phyloP scores from a whole-genome alignment of 1,284 basidiomycete species.

The Ceratobasidium sp. region DNA sequence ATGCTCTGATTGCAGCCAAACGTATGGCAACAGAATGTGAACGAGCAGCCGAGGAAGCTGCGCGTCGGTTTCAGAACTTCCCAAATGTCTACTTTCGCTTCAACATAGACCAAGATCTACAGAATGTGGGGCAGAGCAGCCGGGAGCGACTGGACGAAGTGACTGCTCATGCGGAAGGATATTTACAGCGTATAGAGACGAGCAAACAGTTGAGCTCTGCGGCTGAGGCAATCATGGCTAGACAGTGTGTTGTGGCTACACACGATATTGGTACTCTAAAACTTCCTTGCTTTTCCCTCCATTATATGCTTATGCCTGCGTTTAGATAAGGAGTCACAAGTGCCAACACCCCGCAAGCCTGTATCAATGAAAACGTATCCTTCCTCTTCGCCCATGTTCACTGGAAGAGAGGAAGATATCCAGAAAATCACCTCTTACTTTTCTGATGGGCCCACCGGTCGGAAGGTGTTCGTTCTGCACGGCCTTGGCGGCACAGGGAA shows the following conservation, averaged over 20 bases:
- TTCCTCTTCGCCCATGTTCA: conserved; percentile 13
- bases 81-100: conserved; percentile 10
- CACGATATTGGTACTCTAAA: conserved; percentile 4
- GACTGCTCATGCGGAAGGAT: conserved; percentile 5
- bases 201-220: neutral
- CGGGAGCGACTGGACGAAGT: conserved; percentile 9
- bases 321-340: neutral
- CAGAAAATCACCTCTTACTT: neutral
- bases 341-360: no score
- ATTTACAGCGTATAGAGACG: neutral
- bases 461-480: conserved; percentile 17
- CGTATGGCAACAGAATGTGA: conserved; percentile 14
- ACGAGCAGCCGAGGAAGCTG: neutral
- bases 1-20: neutral
- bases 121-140: neutral
- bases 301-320: neutral
- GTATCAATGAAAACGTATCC: neutral
- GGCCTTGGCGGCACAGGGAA: conserved; percentile 34
- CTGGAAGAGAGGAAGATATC: conserved; percentile 26
- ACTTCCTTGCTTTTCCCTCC: neutral
- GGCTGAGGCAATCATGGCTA: neutral
- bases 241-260: neutral
- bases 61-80: neutral
- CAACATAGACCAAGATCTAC: conserved; percentile 17
- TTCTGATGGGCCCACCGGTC: neutral